A percentile compares a stretch with the other conserved stretches of the same genome.
Conservation (phyloP, 2,329 filamentous ascomycete genomes). For the Ophiostoma triangulosporum region DNA sequence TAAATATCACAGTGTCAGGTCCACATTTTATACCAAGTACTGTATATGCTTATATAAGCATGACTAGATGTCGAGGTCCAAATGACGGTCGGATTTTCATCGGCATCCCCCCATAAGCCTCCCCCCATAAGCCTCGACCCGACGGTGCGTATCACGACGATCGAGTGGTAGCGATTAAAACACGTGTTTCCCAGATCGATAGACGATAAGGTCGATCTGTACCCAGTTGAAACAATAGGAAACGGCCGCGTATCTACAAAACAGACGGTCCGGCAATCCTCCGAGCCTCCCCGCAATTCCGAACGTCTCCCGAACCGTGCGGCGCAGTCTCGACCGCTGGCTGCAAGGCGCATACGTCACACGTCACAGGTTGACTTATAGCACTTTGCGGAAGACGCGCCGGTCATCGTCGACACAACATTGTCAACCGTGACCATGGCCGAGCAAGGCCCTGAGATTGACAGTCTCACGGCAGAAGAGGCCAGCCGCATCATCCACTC, state of each 20-base stretch:
- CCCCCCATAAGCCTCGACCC: no score
- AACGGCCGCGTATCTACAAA: no score
- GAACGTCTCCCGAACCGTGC: neutral
- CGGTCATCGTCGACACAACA: neutral
- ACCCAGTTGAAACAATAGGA: no score
- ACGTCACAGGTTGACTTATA: neutral
- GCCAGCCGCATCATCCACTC: conserved; percentile 56
- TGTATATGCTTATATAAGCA: no score
- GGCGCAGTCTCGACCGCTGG: neutral
- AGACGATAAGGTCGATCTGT: no score
- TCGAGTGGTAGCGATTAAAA: no score
- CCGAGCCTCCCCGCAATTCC: neutral
- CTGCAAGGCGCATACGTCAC: neutral
- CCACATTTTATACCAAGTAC: no score
- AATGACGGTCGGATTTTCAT: conserved; percentile 15
- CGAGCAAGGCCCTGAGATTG: conserved; percentile 33
- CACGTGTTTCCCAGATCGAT: no score
- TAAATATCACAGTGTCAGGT: no score
- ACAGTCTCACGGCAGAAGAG: conserved; percentile 50
- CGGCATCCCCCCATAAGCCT: conserved; percentile 10
- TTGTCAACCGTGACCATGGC: conserved; percentile 23
- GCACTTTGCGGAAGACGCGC: neutral
- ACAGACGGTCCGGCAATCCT: neutral
- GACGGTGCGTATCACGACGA: no score
- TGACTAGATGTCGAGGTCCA: no score